phyloP scores from a whole-genome alignment of 2,329 filamentous ascomycete species.

The Nannizzia gypsea region DNA sequence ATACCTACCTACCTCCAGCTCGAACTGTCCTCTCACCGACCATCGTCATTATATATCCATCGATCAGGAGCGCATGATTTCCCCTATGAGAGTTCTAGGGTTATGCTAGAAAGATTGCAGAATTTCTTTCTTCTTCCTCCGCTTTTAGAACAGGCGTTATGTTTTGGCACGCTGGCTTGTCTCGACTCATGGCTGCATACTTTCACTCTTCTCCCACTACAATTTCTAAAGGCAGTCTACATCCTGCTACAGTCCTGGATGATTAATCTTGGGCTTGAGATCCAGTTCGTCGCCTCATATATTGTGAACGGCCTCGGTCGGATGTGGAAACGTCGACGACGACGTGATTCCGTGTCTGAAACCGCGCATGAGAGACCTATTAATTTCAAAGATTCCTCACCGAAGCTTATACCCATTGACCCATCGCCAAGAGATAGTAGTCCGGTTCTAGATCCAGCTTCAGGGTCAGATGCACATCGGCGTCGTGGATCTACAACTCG shows the following conservation, averaged over 20 bases:
- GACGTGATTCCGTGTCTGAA: constrained; percentile 3
- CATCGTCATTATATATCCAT: constrained; percentile 53
- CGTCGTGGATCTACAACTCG: constrained; percentile 24
- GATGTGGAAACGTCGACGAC: constrained; percentile 49
- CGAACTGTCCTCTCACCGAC: constrained; percentile 49
- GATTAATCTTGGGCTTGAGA: constrained; percentile 59
- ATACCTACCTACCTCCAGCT: constrained; percentile 55
- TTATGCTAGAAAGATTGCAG: constrained; percentile 82
- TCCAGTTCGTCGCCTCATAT: constrained; percentile 58
- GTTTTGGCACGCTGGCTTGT: constrained; percentile 82
- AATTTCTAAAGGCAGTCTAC: constrained; percentile 69
- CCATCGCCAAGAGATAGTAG: background rate
- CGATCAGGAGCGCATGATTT: constrained; percentile 45
- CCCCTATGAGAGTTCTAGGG: constrained; percentile 81
- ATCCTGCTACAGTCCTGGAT: constrained; percentile 70
- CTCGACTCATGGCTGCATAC: constrained; percentile 94
- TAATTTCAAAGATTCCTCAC: constrained; percentile 13
- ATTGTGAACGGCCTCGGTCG: constrained; percentile 69
- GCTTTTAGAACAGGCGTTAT: constrained; percentile 70
- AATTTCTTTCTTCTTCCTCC: constrained; percentile 78
- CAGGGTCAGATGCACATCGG: constrained; percentile 9
- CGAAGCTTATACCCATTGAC: background rate
- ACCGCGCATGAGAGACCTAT: constrained; percentile 9
- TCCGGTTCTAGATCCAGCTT: background rate
- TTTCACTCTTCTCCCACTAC: constrained; percentile 84